phyloP scores from a whole-genome alignment of 306 rosid genomes.

The Inga leiocalycina region DNA sequence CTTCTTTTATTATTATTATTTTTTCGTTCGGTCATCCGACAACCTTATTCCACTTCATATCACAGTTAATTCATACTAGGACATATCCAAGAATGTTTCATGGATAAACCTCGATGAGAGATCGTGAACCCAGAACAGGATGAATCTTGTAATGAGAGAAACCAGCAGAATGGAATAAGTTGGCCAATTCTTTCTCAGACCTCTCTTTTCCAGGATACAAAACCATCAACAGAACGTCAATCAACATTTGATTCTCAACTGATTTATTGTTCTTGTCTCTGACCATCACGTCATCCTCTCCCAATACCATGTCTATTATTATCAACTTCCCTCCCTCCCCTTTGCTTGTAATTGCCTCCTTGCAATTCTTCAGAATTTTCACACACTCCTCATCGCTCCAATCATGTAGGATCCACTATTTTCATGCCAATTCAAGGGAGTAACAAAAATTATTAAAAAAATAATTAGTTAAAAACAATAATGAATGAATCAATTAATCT shows the following conservation, averaged over 20 bases:
- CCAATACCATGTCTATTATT: constrained; percentile 51
- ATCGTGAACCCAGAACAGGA: constrained; percentile 30
- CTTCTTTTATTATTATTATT: background rate
- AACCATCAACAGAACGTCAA: constrained; percentile 38
- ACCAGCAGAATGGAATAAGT: constrained; percentile 35
- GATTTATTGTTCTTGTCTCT: constrained; percentile 12
- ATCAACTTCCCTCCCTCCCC: constrained; percentile 40
- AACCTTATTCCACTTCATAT: background rate
- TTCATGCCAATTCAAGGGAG: background rate
- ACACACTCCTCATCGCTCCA: constrained; percentile 57
- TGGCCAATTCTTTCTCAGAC: constrained; percentile 38
- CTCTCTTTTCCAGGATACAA: constrained; percentile 33
- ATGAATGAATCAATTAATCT: background rate
- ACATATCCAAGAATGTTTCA: background rate
- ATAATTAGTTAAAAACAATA: background rate
- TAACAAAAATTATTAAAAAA: background rate
- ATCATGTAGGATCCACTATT: constrained; percentile 48
- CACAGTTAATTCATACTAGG: background rate
- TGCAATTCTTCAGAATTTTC: constrained; percentile 47
- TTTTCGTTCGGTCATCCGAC: too few relatives aligned
- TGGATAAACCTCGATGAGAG: constrained; percentile 35
- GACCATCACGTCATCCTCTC: background rate
- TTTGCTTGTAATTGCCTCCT: constrained; percentile 37
- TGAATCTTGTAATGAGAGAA: constrained; percentile 31
- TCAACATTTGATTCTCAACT: constrained; percentile 35